These are phyloP conservation scores for Hortaea sp. DNA, from an alignment of 2,329 filamentous ascomycete species.

Conservation along the genomic window DNA sequence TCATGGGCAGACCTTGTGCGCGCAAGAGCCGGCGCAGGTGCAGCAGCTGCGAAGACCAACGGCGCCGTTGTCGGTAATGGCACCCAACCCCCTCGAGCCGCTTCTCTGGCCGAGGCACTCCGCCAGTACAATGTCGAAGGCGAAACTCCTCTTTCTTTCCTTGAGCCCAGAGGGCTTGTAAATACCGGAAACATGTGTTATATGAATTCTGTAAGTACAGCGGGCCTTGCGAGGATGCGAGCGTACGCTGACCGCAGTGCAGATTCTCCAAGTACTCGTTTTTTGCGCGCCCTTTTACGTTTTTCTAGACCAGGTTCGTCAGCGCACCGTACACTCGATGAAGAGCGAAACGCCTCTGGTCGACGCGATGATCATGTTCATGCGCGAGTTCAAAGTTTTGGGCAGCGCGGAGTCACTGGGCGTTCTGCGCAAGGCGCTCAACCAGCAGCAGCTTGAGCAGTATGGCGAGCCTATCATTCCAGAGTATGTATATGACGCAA, in stretches of 20 bases:
- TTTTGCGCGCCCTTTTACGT: constrained; percentile 92
- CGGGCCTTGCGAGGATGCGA: neutral
- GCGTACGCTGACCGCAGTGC: neutral
- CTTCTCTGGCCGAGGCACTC: constrained; percentile 66
- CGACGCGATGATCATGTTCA: constrained; percentile 95
- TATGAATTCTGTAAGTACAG: constrained; percentile 82
- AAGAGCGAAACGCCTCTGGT: constrained; percentile 90
- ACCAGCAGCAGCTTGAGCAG: constrained; percentile 73
- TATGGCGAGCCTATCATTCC: constrained; percentile 88
- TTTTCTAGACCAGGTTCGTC: constrained; percentile 79
- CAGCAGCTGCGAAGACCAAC: constrained; percentile 11
- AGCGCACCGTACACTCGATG: constrained; percentile 78
- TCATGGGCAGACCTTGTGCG: constrained; percentile 62
- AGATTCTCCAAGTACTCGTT: constrained; percentile 91
- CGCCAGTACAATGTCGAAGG: constrained; percentile 59
- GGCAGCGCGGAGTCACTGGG: constrained; percentile 67
- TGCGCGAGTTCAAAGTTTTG: constrained; percentile 81
- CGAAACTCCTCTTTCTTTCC: constrained; percentile 61
- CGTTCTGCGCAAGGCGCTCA: constrained; percentile 62
- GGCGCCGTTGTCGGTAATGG: constrained; percentile 13
- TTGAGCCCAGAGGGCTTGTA: constrained; percentile 85
- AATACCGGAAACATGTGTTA: constrained; percentile 99
- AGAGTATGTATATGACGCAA: constrained; percentile 91
- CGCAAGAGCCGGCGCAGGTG: constrained; percentile 20
- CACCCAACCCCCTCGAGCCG: constrained; percentile 31